Conservation (phyloP, 495 filamentous ascomycete genomes). For the Xylaria acuta region DNA sequence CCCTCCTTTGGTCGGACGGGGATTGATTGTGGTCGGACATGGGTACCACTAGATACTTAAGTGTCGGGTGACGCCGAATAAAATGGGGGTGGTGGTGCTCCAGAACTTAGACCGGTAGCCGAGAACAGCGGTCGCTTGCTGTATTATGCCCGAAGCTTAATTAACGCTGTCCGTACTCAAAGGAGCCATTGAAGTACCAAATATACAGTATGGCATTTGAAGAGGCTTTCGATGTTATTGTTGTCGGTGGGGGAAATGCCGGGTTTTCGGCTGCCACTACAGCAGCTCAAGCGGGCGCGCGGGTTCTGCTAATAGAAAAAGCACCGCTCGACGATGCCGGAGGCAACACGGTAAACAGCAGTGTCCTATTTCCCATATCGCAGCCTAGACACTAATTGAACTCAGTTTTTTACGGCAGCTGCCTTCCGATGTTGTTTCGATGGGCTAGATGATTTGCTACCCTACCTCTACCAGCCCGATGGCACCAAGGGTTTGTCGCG, state of each 20-base stretch:
- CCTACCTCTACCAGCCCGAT: slow-evolving; percentile 35
- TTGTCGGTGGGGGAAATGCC: slow-evolving; percentile 65
- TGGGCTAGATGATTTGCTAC: slow-evolving; percentile 55
- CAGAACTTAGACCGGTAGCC: background rate
- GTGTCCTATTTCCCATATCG: background rate
- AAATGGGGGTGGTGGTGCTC: background rate
- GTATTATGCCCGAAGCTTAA: background rate
- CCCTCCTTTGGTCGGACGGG: background rate
- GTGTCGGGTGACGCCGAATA: background rate
- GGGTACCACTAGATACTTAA: background rate
- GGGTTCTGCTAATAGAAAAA: slow-evolving; percentile 60
- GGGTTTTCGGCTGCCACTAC: slow-evolving; percentile 63
- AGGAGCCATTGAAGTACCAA: background rate
- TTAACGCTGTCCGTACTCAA: background rate
- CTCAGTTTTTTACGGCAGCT: slow-evolving; percentile 61
- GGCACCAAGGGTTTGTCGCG: slow-evolving; percentile 46
- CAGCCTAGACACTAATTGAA: background rate
- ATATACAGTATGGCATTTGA: slow-evolving; percentile 29
- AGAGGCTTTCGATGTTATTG: slow-evolving; percentile 54
- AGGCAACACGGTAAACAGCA: slow-evolving; percentile 53
- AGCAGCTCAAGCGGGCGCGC: slow-evolving; percentile 48
- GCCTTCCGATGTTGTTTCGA: slow-evolving; percentile 58
- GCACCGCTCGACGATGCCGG: slow-evolving; percentile 59
- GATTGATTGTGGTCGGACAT: background rate
- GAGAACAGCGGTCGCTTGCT: background rate